Evolutionary conservation across 2,329 filamentous ascomycete genomes (phyloP), one percentile per base, ranked within the genome.

Genomic region (Claviceps purpurea): DNA sequence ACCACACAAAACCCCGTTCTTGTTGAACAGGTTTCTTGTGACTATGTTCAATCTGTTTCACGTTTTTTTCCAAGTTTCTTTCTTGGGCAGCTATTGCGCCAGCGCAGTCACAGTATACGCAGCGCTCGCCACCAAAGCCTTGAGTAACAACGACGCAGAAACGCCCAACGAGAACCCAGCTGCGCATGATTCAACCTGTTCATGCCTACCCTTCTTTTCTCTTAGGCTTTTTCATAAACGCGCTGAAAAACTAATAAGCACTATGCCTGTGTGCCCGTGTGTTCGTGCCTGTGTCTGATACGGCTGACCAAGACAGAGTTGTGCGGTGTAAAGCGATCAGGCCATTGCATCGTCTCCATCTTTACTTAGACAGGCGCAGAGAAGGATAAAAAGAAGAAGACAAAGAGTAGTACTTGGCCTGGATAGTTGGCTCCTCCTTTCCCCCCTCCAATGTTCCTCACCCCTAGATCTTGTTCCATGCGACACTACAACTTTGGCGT

Each of bases 401-500:
- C 30, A 34, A 34, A 34, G 30, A 11, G 30, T 11, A 34, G 30
- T 4, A 11, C 30, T 34, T 34, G 30, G 30, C 30, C 30, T 34
- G 30, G 11, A 34, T 34, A 34, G 30, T 40, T 40, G 14, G 7
- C 39, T 3, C 16, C 18, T 18, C 18, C 8, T 20, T 42, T 14
- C 1, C 8, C 24, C 26, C 2, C n/a, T 14, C n/a, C 41, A 1
- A 42, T 44, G 49, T 50, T 44, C 34, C 40, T 45, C 49, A 30
- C 30, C 24, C 22, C 48, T 5, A 44, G 37, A 22, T 5, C 39
- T 14, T 13, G 24, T 34, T 39, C 20, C 51, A 55, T 61, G 45
- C 60, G 59, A 50, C 63, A 69, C 53, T 69, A 68, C 65, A 69
- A 68, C 55, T 70, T 70, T 50, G 68, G 68, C 50, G 60, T 70